Conservation (phyloP, 1,284 basidiomycete species). For the Cryptococcus amylolentus region DNA sequence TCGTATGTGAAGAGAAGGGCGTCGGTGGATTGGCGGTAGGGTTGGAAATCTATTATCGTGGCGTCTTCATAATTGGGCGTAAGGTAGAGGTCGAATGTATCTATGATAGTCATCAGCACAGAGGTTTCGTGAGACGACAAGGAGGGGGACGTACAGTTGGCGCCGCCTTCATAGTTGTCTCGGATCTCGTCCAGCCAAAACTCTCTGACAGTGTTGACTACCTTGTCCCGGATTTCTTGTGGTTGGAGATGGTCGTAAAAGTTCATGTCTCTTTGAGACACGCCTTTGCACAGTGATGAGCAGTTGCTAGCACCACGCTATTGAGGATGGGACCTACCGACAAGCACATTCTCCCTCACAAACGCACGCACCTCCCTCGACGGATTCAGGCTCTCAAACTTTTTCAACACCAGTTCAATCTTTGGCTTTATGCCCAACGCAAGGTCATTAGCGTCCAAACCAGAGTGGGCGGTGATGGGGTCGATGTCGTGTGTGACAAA, state of each 20-base stretch:
- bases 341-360: slow-evolving; percentile 63
- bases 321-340: slow-evolving; percentile 57
- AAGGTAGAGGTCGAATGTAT: slow-evolving; percentile 80
- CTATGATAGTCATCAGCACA: slow-evolving; percentile 50
- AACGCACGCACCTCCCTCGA: slow-evolving; percentile 85
- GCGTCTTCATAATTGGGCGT: slow-evolving; percentile 70
- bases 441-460: slow-evolving; percentile 32
- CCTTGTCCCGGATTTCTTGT: slow-evolving; percentile 55
- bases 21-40: slow-evolving; percentile 80
- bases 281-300: slow-evolving; percentile 54
- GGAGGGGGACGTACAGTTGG: slow-evolving; percentile 63
- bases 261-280: slow-evolving; percentile 85
- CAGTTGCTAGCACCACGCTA: not conserved
- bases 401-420: slow-evolving; percentile 83
- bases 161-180: slow-evolving; percentile 58
- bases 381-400: slow-evolving; percentile 82
- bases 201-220: slow-evolving; percentile 56
- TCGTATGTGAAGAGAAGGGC: slow-evolving; percentile 79
- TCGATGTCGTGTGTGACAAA: slow-evolving; percentile 79
- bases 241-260: slow-evolving; percentile 83
- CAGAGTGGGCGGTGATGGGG: slow-evolving; percentile 43
- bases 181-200: slow-evolving; percentile 70
- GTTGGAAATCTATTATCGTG: slow-evolving; percentile 86
- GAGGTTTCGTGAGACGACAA: not conserved
- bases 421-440: slow-evolving; percentile 52